These are phyloP conservation scores for Suhomyces anneliseae DNA, from an alignment of 1,139 yeast genomes.

Conservation along the genomic window DNA sequence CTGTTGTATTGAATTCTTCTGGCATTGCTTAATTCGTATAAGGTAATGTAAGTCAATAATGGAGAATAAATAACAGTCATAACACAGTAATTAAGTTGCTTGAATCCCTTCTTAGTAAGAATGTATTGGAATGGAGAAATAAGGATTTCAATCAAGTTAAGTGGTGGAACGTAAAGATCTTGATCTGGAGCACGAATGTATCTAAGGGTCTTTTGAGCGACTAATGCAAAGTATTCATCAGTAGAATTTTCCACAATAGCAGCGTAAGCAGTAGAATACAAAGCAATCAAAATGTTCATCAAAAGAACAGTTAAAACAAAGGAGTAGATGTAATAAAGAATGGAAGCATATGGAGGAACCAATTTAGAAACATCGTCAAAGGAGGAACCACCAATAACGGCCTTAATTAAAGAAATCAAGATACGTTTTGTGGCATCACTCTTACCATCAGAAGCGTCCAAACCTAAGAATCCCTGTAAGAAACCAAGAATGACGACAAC, in stretches of 20 bases:
- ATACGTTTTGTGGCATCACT: slow-evolving; percentile 71
- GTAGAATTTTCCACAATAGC: slow-evolving; percentile 80
- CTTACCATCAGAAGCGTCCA: slow-evolving; percentile 85
- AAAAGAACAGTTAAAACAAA: slow-evolving; percentile 72
- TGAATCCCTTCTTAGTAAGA: slow-evolving; percentile 27
- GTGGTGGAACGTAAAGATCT: slow-evolving; percentile 82
- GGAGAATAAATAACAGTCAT: slow-evolving; percentile 74
- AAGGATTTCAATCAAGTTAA: slow-evolving; percentile 67
- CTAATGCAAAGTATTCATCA: slow-evolving; percentile 81
- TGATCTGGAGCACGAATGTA: slow-evolving; percentile 89
- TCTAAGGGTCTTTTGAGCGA: slow-evolving; percentile 79
- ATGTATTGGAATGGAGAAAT: slow-evolving; percentile 39
- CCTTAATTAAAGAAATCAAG: slow-evolving; percentile 63
- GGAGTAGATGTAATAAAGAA: slow-evolving; percentile 73
- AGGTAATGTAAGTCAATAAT: slow-evolving; percentile 56
- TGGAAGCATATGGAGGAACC: slow-evolving; percentile 82
- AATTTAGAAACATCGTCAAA: slow-evolving; percentile 68
- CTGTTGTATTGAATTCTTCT: slow-evolving; percentile 73
- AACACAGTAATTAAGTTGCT: slow-evolving; percentile 45
- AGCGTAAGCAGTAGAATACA: slow-evolving; percentile 82
- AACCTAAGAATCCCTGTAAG: slow-evolving; percentile 81
- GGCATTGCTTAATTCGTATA: slow-evolving; percentile 65
- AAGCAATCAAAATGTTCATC: slow-evolving; percentile 80
- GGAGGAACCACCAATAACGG: slow-evolving; percentile 72
- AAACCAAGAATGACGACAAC: slow-evolving; percentile 75